Base-by-base conservation (phyloP, 805 yeast genomes). In the Kluyveromyces siamensis region DNA sequence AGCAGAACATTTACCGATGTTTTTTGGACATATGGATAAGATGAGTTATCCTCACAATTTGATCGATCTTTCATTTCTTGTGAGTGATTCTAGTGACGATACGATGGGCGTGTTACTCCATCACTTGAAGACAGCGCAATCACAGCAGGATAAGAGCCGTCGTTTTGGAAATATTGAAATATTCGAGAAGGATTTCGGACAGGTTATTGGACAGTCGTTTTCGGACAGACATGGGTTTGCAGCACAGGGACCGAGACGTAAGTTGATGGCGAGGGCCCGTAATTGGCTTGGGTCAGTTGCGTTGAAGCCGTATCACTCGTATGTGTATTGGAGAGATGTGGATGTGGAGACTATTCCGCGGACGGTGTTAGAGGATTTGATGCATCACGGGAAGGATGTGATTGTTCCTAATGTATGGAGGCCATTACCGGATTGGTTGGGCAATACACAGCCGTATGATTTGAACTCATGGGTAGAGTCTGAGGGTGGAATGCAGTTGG, bases 281-380 rank as follows among this genome's bases (percentile, higher is more conserved):
- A 91, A 91, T 66, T 91, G 98, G 98, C 71, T 91, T 40, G 79
- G 89, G 62, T 72, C 91, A 0, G 88, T 84, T 7, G 95, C 96
- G 1, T 67, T 91, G 45, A 83, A 82, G 64, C 97, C 98, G 1
- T 82, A 91, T 64, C 98, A 91, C 64, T 81, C 95, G 8, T 89
- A 90, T 85, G 96, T 91, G 8, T 89, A 90, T 66, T 91, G 98
- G 98, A 75, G 98, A 67, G 98, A 91, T 70, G 96, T 93, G 11
- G 98, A 91, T 67, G 96, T 91, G n/a, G 96, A 90, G 64, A 82
- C 90, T 0, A 80, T 84, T 30, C 95, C 96, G 5, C 75, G 82
- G 1, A 83, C 96, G 1, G 80, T 90, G 52, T 67, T 90, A 52
- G 96, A 90, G 67, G 97, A 90, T 67, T 72, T 90, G 58, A 91